Percentiles rank a stretch among this genome's conserved stretches.
Conservation (phyloP, 352 stramenopile species). For the Phytophthora fragariaefolia region DNA sequence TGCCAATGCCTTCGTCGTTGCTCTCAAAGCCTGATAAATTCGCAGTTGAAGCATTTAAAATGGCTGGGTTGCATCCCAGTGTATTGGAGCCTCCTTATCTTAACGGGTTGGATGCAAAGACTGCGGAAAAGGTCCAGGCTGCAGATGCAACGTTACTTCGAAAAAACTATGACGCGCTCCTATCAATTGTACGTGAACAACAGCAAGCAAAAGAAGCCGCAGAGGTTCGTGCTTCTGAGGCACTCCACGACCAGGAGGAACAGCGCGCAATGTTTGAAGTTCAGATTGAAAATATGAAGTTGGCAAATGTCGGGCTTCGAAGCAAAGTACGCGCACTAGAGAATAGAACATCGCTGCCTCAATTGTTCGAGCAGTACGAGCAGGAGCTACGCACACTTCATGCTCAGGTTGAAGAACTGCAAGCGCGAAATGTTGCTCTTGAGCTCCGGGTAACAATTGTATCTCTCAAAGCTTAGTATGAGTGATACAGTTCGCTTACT, state of each 20-base stretch:
- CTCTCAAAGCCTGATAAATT: constrained; percentile 12
- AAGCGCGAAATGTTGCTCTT: constrained; percentile 64
- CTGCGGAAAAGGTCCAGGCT: constrained; percentile 56
- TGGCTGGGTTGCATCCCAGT: constrained; percentile 34
- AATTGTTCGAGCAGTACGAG: constrained; percentile 82
- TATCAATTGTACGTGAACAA: constrained; percentile 80
- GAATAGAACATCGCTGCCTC: constrained; percentile 45
- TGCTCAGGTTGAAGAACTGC: constrained; percentile 64
- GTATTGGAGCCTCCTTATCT: constrained; percentile 53
- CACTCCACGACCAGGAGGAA: constrained; percentile 61
- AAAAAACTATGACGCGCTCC: constrained; percentile 81
- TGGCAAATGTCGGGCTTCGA: constrained; percentile 62
- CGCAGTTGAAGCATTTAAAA: constrained; percentile 25
- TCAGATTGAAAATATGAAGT: constrained; percentile 83
- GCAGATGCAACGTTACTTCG: constrained; percentile 69
- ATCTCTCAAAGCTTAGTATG: no score
- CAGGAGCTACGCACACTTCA: constrained; percentile 60
- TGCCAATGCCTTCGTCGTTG: neutral
- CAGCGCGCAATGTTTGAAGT: constrained; percentile 60
- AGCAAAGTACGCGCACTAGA: constrained; percentile 75
- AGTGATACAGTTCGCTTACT: no score
- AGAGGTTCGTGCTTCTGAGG: constrained; percentile 50
- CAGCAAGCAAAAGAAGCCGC: constrained; percentile 64
- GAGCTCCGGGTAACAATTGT: constrained; percentile 58
- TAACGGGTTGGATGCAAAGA: constrained; percentile 59